Evolutionary conservation across 2,329 filamentous ascomycete genomes (phyloP).

Genomic region (Monosporascus ibericus): DNA sequence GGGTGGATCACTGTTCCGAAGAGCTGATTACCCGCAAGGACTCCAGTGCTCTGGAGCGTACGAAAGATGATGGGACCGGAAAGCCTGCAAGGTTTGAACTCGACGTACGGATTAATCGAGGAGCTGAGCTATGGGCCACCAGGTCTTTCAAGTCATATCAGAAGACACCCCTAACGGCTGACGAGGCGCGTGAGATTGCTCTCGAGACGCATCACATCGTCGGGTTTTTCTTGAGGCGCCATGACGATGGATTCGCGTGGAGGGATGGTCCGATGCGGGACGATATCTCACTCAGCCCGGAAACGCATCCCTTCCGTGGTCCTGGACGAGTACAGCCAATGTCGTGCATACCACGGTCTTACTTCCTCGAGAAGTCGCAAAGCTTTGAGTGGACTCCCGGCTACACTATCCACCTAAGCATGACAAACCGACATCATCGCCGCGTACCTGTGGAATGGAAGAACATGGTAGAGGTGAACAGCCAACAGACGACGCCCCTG

Average conservation of each 20-base stretch:
- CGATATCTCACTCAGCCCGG: conserved; percentile 27
- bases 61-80: conserved; percentile 25
- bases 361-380: conserved; percentile 38
- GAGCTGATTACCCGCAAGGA: conserved; percentile 50
- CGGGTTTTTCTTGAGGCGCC: conserved; percentile 42
- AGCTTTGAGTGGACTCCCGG: conserved; percentile 42
- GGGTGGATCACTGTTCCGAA: conserved; percentile 44
- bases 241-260: conserved; percentile 46
- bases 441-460: conserved; percentile 30
- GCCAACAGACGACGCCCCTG: conserved; percentile 41
- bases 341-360: conserved; percentile 38
- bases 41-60: conserved; percentile 37
- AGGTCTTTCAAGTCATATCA: conserved; percentile 45
- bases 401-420: conserved; percentile 40
- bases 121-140: conserved; percentile 35
- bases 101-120: conserved; percentile 37
- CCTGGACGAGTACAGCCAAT: conserved; percentile 37
- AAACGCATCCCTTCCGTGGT: conserved; percentile 32
- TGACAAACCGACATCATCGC: conserved; percentile 35
- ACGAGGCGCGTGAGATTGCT: conserved; percentile 39
- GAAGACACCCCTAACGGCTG: conserved; percentile 36
- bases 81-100: conserved; percentile 45
- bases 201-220: conserved; percentile 44
- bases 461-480: conserved; percentile 37
- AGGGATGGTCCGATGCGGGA: conserved; percentile 36